Conservation (phyloP, 2,329 filamentous ascomycete genomes). For the Sarocladium kiliense region DNA sequence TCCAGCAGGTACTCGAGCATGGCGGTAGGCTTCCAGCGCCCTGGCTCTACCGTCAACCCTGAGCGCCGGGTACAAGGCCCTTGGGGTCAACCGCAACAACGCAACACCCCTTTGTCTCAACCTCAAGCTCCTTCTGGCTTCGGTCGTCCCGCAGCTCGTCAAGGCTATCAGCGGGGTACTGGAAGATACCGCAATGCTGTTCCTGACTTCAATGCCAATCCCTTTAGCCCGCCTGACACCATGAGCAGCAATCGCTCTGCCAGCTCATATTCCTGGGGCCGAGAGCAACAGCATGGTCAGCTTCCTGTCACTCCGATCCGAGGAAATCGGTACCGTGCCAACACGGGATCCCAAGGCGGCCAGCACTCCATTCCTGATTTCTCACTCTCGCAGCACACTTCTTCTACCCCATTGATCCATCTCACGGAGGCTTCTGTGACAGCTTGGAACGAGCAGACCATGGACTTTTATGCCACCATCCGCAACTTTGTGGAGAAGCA, state of each 20-base stretch:
- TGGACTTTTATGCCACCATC: conserved; percentile 30
- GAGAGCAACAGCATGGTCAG: background rate
- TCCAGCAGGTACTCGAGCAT: background rate
- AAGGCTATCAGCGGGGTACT: conserved; percentile 4
- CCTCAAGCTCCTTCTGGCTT: conserved; percentile 1
- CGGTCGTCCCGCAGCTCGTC: background rate
- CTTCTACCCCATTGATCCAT: conserved; percentile 25
- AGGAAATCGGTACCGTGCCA: background rate
- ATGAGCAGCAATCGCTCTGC: background rate
- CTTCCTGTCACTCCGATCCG: background rate
- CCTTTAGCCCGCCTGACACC: background rate
- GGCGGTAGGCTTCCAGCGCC: background rate
- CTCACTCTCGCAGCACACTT: conserved; percentile 1
- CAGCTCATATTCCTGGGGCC: background rate
- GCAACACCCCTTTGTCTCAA: background rate
- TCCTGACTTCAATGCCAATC: conserved; percentile 3
- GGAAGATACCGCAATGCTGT: conserved; percentile 4
- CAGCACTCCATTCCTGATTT: background rate
- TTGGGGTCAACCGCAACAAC: background rate
- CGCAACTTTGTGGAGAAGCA: conserved; percentile 30
- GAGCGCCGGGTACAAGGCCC: background rate
- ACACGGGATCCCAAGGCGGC: background rate
- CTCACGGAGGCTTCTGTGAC: conserved; percentile 28
- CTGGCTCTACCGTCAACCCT: background rate
- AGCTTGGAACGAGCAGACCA: conserved; percentile 30